Evolutionary conservation across 2,329 filamentous ascomycete species (phyloP).

Genomic region (Neonectria ditissima): DNA sequence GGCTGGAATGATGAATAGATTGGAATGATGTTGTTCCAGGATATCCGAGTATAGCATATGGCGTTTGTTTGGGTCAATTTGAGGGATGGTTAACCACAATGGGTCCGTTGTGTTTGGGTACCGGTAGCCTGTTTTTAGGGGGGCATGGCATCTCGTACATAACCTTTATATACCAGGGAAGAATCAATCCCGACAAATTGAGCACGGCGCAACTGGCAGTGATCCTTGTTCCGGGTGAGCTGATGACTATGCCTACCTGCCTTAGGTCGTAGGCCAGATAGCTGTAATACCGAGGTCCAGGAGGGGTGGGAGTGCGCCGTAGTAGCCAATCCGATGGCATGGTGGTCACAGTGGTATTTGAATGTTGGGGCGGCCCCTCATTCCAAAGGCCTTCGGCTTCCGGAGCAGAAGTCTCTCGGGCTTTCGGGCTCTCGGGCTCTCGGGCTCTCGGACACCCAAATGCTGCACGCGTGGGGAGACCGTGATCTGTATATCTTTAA

Average conservation of each 20-base stretch:
- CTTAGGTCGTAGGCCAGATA: background rate
- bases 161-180: conserved; percentile 22
- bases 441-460: background rate
- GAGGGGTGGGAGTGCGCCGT: background rate
- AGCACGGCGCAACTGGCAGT: background rate
- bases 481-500: conserved; percentile 3
- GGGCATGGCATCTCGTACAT: conserved; percentile 6
- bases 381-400: conserved; percentile 13
- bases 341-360: background rate
- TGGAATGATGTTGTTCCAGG: conserved; percentile 18
- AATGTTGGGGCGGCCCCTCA: conserved; percentile 5
- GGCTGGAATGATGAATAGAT: conserved; percentile 4
- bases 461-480: background rate
- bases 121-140: conserved; percentile 8
- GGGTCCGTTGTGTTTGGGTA: conserved; percentile 21
- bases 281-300: conserved; percentile 12
- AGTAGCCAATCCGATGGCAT: conserved; percentile 14
- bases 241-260: background rate
- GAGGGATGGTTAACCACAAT: conserved; percentile 21
- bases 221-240: conserved; percentile 5
- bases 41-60: conserved; percentile 38
- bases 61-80: conserved; percentile 34
- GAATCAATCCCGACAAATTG: conserved; percentile 32
- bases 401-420: background rate
- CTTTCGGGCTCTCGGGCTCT: background rate